A percentile compares a stretch with the other conserved stretches of the same genome.
Evolutionary conservation across 495 filamentous ascomycete species (phyloP).

Genomic region (Talaromyces thailandensis): DNA sequence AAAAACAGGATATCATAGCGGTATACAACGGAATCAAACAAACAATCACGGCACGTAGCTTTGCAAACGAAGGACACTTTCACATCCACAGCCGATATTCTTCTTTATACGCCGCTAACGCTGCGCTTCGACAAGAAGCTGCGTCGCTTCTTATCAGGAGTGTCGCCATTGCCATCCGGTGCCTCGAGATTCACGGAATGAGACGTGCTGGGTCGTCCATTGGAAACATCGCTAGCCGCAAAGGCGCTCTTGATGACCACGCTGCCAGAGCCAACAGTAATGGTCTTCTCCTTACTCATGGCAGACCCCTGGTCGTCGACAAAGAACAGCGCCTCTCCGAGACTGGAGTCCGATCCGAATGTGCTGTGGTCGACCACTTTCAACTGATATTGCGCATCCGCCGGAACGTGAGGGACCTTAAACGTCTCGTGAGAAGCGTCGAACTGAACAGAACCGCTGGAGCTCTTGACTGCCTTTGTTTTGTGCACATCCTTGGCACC

Average conservation of each 20-base stretch:
- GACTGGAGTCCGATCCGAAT: conserved; percentile 67
- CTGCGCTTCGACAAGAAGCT: conserved; percentile 52
- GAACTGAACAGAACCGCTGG: conserved; percentile 49
- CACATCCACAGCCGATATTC: conserved; percentile 13
- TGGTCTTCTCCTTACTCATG: conserved; percentile 59
- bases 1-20: conserved; percentile 3
- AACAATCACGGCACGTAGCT: background rate
- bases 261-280: conserved; percentile 58
- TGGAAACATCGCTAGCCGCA: conserved; percentile 14
- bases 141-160: conserved; percentile 42
- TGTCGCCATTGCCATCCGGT: conserved; percentile 35
- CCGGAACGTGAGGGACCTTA: conserved; percentile 59
- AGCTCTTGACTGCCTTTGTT: conserved; percentile 65
- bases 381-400: conserved; percentile 80
- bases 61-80: background rate
- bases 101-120: conserved; percentile 35
- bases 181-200: conserved; percentile 26
- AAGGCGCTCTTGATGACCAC: conserved; percentile 65
- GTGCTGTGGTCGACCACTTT: conserved; percentile 75
- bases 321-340: conserved; percentile 83
- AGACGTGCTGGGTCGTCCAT: conserved; percentile 28
- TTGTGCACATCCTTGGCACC: conserved; percentile 73
- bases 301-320: conserved; percentile 67
- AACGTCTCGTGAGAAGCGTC: conserved; percentile 60
- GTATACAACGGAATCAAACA: background rate